phyloP scores from a whole-genome alignment of 2,329 filamentous ascomycete genomes.

The Trichoderma simmonsii region DNA sequence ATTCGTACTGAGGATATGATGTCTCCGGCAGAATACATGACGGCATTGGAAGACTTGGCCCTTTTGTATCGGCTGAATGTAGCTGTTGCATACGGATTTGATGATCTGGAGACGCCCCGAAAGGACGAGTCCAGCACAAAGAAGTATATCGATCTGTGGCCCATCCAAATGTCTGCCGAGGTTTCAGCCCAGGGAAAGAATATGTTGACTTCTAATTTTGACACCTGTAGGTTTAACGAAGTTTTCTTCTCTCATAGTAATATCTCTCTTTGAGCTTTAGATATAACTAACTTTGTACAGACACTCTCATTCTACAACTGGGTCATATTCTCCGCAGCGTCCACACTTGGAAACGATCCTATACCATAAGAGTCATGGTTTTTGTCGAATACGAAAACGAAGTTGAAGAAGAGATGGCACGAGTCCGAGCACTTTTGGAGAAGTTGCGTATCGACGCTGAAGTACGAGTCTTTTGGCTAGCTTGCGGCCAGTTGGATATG shows the following conservation, averaged over 20 bases:
- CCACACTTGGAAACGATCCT: conserved; percentile 72
- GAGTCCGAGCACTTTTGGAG: conserved; percentile 70
- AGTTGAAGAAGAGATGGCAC: conserved; percentile 70
- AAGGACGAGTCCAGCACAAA: conserved; percentile 58
- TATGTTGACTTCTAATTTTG: conserved; percentile 82
- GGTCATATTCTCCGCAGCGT: conserved; percentile 83
- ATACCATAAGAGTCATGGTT: conserved; percentile 71
- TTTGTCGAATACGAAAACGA: conserved; percentile 89
- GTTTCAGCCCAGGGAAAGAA: conserved; percentile 64
- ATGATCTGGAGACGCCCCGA: conserved; percentile 69
- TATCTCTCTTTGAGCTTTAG: not conserved
- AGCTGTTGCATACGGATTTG: conserved; percentile 78
- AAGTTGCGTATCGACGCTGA: conserved; percentile 80
- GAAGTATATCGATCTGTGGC: conserved; percentile 84
- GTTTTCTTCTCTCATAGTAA: not conserved
- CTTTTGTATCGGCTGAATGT: conserved; percentile 79
- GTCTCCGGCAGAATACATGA: conserved; percentile 71
- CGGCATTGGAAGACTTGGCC: conserved; percentile 77
- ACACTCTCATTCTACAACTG: conserved; percentile 78
- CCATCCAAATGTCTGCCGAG: conserved; percentile 89
- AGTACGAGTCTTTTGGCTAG: conserved; percentile 77
- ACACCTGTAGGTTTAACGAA: conserved; percentile 64
- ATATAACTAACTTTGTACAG: conserved; percentile 24
- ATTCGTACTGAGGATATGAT: conserved; percentile 68
- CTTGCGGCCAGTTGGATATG: conserved; percentile 65